These are phyloP conservation scores for Coemansia sp. DNA, from an alignment of 192 early-diverging fungal genomes.

Conservation along the genomic window DNA sequence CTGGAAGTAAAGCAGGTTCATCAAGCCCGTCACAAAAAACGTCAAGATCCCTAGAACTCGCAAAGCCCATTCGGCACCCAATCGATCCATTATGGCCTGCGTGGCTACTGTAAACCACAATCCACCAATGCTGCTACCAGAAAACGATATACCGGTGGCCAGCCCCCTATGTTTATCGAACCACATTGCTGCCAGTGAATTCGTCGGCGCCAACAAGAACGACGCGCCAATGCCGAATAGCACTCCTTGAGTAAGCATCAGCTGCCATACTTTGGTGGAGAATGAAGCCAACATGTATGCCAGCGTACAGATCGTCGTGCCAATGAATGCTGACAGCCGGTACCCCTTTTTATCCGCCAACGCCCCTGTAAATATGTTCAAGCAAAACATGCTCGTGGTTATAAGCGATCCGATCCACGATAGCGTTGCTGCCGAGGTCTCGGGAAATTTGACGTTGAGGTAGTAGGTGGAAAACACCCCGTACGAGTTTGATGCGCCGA, in stretches of 20 bases:
- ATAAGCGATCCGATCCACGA: conserved; percentile 43
- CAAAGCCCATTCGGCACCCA: conserved; percentile 66
- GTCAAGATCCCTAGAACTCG: conserved; percentile 61
- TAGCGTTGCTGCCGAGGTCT: conserved; percentile 24
- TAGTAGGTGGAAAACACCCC: conserved; percentile 49
- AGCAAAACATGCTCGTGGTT: conserved; percentile 27
- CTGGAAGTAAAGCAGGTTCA: conserved; percentile 40
- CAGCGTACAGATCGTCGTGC: conserved; percentile 21
- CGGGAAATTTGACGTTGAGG: conserved; percentile 22
- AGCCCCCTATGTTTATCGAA: conserved; percentile 63
- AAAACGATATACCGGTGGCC: conserved; percentile 71
- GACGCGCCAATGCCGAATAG: conserved; percentile 70
- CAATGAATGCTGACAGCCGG: conserved; percentile 21
- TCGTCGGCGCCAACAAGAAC: conserved; percentile 63
- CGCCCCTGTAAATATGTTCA: conserved; percentile 27
- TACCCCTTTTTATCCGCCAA: conserved; percentile 36
- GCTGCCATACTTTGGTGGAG: conserved; percentile 61
- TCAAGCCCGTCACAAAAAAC: conserved; percentile 27
- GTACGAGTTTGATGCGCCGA: conserved; percentile 42
- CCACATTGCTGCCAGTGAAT: conserved; percentile 69
- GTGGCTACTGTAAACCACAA: conserved; percentile 60
- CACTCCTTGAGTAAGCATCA: conserved; percentile 70
- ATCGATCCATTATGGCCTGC: conserved; percentile 55
- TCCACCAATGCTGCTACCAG: conserved; percentile 74
- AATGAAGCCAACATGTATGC: conserved; percentile 41